Evolutionary conservation across 192 early-diverging fungal species (phyloP).

Genomic region (Lunasporangiospora selenospora): DNA sequence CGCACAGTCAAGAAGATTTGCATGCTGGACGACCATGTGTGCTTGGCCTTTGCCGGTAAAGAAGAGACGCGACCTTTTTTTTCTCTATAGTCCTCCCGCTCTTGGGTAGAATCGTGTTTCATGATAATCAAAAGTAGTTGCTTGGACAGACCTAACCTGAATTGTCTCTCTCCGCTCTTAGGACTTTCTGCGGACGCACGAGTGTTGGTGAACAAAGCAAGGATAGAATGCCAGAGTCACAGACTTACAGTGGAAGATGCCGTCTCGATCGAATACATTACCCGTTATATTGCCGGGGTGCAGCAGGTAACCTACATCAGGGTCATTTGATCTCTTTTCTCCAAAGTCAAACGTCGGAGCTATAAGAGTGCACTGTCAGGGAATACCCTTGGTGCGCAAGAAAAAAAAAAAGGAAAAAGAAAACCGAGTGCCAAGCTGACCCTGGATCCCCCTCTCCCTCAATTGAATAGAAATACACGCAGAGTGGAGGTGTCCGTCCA

Average conservation of each 20-base stretch:
- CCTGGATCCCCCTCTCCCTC: neutral
- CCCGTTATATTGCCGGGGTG: slow-evolving; percentile 93
- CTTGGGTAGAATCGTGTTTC: too few relatives aligned
- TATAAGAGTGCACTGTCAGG: neutral
- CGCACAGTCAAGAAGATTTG: slow-evolving; percentile 97
- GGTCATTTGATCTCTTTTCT: too few relatives aligned
- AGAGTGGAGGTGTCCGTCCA: slow-evolving; percentile 97
- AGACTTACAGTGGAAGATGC: slow-evolving; percentile 97
- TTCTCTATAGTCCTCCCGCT: too few relatives aligned
- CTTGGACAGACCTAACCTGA: neutral
- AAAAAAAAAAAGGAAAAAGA: too few relatives aligned
- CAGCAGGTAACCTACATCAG: slow-evolving; percentile 97
- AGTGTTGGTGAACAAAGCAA: slow-evolving; percentile 94
- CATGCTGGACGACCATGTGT: slow-evolving; percentile 96
- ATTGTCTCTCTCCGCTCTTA: too few relatives aligned
- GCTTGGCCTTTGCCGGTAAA: slow-evolving; percentile 93
- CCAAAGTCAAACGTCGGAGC: too few relatives aligned
- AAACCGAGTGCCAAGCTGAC: too few relatives aligned
- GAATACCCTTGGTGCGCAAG: neutral
- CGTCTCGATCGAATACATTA: slow-evolving; percentile 97
- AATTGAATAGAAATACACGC: slow-evolving; percentile 88
- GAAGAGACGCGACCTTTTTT: too few relatives aligned
- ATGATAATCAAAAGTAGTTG: neutral
- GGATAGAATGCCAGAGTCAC: slow-evolving; percentile 98
- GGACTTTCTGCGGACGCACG: slow-evolving; percentile 96